These are phyloP conservation scores for Trichoderma citrinoviride DNA, from an alignment of 2,329 filamentous ascomycete species.

Conservation along the genomic window DNA sequence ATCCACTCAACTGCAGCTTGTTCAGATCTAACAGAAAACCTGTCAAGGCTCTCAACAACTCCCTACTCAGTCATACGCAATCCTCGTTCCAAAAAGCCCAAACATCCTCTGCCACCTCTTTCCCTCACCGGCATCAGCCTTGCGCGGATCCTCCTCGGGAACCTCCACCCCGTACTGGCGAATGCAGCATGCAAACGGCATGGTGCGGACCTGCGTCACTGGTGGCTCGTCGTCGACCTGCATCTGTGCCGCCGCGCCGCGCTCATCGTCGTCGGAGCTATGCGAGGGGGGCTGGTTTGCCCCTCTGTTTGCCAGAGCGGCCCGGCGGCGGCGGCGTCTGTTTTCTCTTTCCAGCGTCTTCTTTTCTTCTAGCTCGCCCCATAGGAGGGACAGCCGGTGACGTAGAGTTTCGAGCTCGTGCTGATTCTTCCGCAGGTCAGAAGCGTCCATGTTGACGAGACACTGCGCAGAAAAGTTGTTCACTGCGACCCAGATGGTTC, in stretches of 20 bases:
- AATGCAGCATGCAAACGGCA: slow-evolving; percentile 68
- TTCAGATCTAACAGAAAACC: too few relatives aligned
- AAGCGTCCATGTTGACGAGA: slow-evolving; percentile 48
- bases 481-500: slow-evolving; percentile 66
- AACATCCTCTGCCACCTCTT: slow-evolving; percentile 62
- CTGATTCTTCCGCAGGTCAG: slow-evolving; percentile 54
- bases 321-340: slow-evolving; percentile 27
- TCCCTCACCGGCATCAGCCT: slow-evolving; percentile 45
- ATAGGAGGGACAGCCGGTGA: slow-evolving; percentile 72
- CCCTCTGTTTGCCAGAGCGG: slow-evolving; percentile 25
- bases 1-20: too few relatives aligned
- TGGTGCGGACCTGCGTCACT: slow-evolving; percentile 44
- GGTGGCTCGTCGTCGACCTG: slow-evolving; percentile 4
- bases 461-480: slow-evolving; percentile 54
- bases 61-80: slow-evolving; percentile 33
- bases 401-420: slow-evolving; percentile 53
- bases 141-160: slow-evolving; percentile 38
- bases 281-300: slow-evolving; percentile 36
- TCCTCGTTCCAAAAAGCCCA: slow-evolving; percentile 63
- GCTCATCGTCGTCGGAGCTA: slow-evolving; percentile 38
- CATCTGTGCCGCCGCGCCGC: not conserved
- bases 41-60: not conserved
- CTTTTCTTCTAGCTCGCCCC: slow-evolving; percentile 79
- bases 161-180: slow-evolving; percentile 64
- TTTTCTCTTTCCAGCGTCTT: slow-evolving; percentile 44